Conservation (phyloP, 495 filamentous ascomycete genomes). For the Talaromyces proteolyticus region DNA sequence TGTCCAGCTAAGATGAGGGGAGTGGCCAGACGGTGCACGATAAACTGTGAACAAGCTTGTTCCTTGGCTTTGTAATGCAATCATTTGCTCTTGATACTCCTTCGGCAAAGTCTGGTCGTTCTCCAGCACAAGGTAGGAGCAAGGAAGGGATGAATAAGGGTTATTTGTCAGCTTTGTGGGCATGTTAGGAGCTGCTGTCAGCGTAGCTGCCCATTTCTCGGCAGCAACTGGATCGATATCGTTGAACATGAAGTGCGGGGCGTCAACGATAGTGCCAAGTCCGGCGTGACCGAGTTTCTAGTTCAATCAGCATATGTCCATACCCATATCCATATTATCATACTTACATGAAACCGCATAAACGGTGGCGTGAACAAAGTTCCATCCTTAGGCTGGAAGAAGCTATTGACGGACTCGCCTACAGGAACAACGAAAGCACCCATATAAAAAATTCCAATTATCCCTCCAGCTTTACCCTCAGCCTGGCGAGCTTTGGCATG, state of each 20-base stretch:
- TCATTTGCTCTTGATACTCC: slow-evolving; percentile 25
- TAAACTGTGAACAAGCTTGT: slow-evolving; percentile 17
- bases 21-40: slow-evolving; percentile 17
- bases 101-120: slow-evolving; percentile 15
- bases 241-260: slow-evolving; percentile 18
- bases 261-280: slow-evolving; percentile 13
- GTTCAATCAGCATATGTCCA: background rate
- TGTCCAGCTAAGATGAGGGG: slow-evolving; percentile 22
- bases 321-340: no score
- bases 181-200: slow-evolving; percentile 26
- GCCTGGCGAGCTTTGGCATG: slow-evolving; percentile 13
- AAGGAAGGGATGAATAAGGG: slow-evolving; percentile 23
- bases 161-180: slow-evolving; percentile 22
- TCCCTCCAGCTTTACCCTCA: slow-evolving; percentile 18
- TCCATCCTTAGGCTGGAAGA: slow-evolving; percentile 22
- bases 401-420: slow-evolving; percentile 21
- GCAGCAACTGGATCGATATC: slow-evolving; percentile 14
- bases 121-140: slow-evolving; percentile 27
- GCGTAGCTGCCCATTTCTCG: slow-evolving; percentile 17
- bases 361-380: slow-evolving; percentile 13
- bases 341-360: slow-evolving; percentile 18
- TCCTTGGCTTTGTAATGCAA: slow-evolving; percentile 10
- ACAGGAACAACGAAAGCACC: slow-evolving; percentile 23
- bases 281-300: slow-evolving; percentile 18
- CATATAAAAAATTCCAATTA: slow-evolving; percentile 29